Evolutionary conservation across 805 yeast species (phyloP), one percentile per base, ranked within the genome.

Genomic region (Kuraishia hungarica): DNA sequence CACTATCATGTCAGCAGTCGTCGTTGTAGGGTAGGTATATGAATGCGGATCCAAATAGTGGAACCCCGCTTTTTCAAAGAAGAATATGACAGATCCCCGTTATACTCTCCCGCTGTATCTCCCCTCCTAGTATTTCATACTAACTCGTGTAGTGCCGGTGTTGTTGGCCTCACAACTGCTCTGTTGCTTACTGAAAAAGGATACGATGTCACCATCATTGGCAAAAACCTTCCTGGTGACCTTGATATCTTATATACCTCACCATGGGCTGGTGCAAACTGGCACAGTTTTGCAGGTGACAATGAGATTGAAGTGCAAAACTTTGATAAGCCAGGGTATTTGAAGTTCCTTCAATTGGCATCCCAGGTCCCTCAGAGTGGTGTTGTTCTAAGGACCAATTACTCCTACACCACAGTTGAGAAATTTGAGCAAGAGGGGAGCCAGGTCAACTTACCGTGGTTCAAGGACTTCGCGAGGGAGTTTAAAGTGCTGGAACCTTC

Each of bases 231-330:
- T 26, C 88, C 88, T 1, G 55, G 55, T 17, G 55, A 53, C 52
- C 29, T 53, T 5, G 46, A 29, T 29, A 48, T 49, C 10, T 48
- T 22, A 24, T 54, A 51, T 81, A 83, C 91, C 3, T 84, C 89
- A 0, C 78, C 85, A 1, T 86, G 89, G 89, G 91, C 91, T 0
- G 92, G 92, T 19, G 92, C 92, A 0, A 89, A 86, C 65, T 86
- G 89, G 88, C 74, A 72, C 51, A 79, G 86, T 13, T 81, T 82
- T 67, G 89, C 87, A 1, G 48, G 58, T 1, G 70, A 71, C 2
- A 81, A 80, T 21, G 43, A 57, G 6, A 11, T 39, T 20, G 60
- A 58, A 28, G 63, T 62, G 51, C 69, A 69, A 56, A 64, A 67
- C n/a, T 63, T 68, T 56, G 90, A 85, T 61, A 67, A 67, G 29